These are phyloP conservation scores for Coelastrella sp. DNA, from an alignment of 139 green algal genomes.

Conservation along the genomic window DNA sequence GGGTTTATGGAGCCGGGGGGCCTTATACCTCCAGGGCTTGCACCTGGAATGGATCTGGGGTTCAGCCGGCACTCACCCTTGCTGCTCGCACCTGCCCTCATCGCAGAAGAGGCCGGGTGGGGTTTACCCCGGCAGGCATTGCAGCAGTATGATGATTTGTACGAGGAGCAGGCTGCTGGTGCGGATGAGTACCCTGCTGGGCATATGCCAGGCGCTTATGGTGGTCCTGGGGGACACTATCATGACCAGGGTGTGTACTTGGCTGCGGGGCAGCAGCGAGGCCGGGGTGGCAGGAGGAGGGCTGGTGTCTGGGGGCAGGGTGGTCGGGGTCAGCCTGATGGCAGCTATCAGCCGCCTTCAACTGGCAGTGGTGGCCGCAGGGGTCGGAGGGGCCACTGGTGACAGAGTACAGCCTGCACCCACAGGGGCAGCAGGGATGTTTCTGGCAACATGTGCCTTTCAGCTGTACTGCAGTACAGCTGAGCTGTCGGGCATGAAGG, in stretches of 20 bases:
- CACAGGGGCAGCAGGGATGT: too few relatives aligned
- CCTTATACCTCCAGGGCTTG: not conserved
- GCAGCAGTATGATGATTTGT: constrained; percentile 1
- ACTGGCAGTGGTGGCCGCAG: too few relatives aligned
- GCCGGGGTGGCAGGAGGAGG: not conserved
- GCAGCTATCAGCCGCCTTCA: too few relatives aligned
- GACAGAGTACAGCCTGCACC: too few relatives aligned
- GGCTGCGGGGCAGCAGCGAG: too few relatives aligned
- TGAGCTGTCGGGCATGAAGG: too few relatives aligned
- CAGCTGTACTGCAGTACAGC: too few relatives aligned
- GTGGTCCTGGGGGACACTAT: not conserved
- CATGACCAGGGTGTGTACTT: not conserved
- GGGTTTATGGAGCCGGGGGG: not conserved
- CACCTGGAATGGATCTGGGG: not conserved
- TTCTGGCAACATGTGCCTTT: too few relatives aligned
- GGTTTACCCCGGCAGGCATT: not conserved
- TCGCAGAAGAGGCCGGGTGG: not conserved
- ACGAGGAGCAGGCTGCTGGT: not conserved
- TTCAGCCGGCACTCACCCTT: not conserved
- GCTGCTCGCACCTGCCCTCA: not conserved
- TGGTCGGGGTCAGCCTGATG: not conserved
- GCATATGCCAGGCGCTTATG: not conserved
- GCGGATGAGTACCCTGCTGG: not conserved
- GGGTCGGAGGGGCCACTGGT: too few relatives aligned
- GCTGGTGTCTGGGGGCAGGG: not conserved